These are phyloP conservation scores for Priceomyces carsonii DNA, from an alignment of 805 yeast species.

Conservation along the genomic window DNA sequence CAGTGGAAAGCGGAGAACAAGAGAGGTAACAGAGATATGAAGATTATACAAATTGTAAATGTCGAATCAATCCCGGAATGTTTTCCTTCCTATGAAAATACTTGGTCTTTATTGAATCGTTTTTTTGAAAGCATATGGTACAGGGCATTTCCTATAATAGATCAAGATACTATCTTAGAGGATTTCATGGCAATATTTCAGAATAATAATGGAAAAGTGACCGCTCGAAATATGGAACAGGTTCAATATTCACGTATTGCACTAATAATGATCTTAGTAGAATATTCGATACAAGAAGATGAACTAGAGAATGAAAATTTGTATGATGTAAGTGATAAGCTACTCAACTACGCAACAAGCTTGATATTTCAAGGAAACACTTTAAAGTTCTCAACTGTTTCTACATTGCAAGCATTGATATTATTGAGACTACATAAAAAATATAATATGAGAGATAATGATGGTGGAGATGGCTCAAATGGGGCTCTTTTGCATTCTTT, in stretches of 20 bases:
- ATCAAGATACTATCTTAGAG: not conserved
- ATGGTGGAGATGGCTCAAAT: constrained; percentile 4
- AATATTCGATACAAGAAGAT: constrained; percentile 2
- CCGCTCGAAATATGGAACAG: not conserved
- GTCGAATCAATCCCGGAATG: not conserved
- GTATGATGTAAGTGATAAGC: constrained; percentile 1
- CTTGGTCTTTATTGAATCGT: not conserved
- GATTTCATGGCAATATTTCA: not conserved
- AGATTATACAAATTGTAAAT: not conserved
- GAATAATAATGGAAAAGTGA: not conserved
- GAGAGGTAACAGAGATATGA: no score
- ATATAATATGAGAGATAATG: constrained; percentile 3
- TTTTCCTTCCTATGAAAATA: constrained; percentile 2
- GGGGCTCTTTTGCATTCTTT: constrained; percentile 2
- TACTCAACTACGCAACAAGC: constrained; percentile 1
- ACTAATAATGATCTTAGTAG: constrained; percentile 1
- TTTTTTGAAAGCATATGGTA: constrained; percentile 5
- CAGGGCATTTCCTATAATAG: constrained; percentile 1
- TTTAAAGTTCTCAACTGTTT: constrained; percentile 1
- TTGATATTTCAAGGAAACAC: constrained; percentile 1
- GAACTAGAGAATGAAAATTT: not conserved
- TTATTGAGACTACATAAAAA: constrained; percentile 2
- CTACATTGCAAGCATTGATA: constrained; percentile 3
- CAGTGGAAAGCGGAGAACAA: constrained; percentile 3
- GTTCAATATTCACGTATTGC: not conserved